A percentile compares a stretch with the other conserved stretches of the same genome.
These are phyloP conservation scores for Ophiostoma quercus DNA, from an alignment of 2,329 filamentous ascomycete species.

Conservation along the genomic window DNA sequence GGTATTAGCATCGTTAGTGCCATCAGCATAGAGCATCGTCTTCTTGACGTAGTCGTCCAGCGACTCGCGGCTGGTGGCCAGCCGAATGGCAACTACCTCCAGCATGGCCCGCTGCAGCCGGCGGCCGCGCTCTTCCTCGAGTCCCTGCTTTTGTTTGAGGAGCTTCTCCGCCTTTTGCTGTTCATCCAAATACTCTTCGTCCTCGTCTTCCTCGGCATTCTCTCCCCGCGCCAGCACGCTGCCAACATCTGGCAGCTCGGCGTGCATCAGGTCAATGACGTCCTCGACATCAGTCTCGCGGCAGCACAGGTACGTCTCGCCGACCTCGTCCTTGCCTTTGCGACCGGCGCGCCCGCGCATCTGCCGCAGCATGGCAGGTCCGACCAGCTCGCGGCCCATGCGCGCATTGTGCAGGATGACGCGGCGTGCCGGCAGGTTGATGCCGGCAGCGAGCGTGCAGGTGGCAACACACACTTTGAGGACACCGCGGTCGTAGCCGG, in stretches of 20 bases:
- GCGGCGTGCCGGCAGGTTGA: conserved; percentile 67
- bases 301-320: conserved; percentile 74
- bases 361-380: conserved; percentile 72
- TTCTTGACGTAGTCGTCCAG: conserved; percentile 63
- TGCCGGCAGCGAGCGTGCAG: conserved; percentile 76
- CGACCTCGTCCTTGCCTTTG: conserved; percentile 71
- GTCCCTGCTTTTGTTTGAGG: neutral
- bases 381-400: conserved; percentile 72
- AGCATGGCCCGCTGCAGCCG: conserved; percentile 66
- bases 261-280: conserved; percentile 64
- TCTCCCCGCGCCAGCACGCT: conserved; percentile 33
- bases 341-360: conserved; percentile 74
- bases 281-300: conserved; percentile 62
- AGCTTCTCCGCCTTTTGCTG: neutral
- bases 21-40: conserved; percentile 55
- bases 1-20: conserved; percentile 27
- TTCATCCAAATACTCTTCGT: conserved; percentile 40
- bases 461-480: conserved; percentile 70
- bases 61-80: conserved; percentile 60
- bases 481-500: conserved; percentile 62
- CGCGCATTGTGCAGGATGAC: conserved; percentile 70
- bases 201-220: neutral
- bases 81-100: conserved; percentile 62
- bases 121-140: neutral
- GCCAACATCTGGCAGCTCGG: conserved; percentile 63